Base-by-base conservation (phyloP, 805 yeast species). In the Pichia phayaonensis region DNA sequence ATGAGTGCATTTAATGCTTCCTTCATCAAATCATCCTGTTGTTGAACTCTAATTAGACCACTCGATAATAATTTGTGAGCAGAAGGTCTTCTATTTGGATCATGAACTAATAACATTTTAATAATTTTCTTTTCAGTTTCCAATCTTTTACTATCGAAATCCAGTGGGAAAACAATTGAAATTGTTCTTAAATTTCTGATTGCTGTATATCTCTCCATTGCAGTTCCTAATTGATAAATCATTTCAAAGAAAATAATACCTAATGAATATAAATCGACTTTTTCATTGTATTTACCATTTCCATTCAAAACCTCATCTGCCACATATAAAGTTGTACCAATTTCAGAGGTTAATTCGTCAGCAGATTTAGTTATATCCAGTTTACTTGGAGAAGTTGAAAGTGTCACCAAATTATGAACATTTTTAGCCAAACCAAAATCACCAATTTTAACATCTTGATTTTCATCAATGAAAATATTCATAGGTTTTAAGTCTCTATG, bases 371-470 rank as follows among this genome's bases (percentile, higher is more conserved):
- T 55, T 39, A 56, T 15, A 34, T 61, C 63, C 52, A 45, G 18
- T 41, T 50, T 45, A 45, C 54, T 31, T 29, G 56, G 39, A 18
- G 50, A 41, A 29, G 27, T 22, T 26, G 31, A 27, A 55, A 51
- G 31, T 42, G 45, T 34, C 1, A 43, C 18, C 2, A 78, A 59
- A 50, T 69, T 73, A 61, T 86, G 94, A 1, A 87, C 90, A 61
- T 84, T 90, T 57, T 90, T 90, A 0, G 99, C 99, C 51, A 94
- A 75, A 0, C 99, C 99, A 68, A 94, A 94, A 64, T 94, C 99
- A 61, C 99, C 99, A 41, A 94, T 84, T 64, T 94, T 94, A 52
- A 94, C 83, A 61, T 92, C 90, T 57, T 86, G 83, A 1, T 86
- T 79, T 56, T 85, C 86, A 66, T 94, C 99, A 59, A 94, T 90